phyloP scores from a whole-genome alignment of 31 red algal species.

The Porphyra umbilicalis region DNA sequence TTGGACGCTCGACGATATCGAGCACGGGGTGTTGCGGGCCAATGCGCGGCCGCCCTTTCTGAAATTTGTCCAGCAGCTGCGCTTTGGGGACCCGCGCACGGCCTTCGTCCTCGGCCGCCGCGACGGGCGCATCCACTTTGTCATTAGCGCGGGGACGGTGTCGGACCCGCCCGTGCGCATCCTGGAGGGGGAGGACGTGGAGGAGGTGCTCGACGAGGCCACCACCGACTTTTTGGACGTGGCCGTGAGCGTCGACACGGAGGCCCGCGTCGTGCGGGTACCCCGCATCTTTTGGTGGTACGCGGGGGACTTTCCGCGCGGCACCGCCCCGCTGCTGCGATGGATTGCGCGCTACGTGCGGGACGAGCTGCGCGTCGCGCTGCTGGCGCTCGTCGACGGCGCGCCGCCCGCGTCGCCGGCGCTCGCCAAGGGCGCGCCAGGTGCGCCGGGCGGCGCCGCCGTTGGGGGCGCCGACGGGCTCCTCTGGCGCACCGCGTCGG shows the following conservation, averaged over 20 bases:
- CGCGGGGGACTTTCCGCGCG: conserved; percentile 73
- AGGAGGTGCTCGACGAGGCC: conserved; percentile 79
- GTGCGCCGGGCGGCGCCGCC: neutral
- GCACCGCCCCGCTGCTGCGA: conserved; percentile 40
- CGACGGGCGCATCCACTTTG: conserved; percentile 94
- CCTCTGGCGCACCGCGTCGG: neutral
- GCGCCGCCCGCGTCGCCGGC: neutral
- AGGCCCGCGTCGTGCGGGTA: conserved; percentile 48
- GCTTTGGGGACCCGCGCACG: conserved; percentile 77
- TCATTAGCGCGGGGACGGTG: conserved; percentile 89
- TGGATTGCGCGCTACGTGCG: conserved; percentile 82
- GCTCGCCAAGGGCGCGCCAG: neutral
- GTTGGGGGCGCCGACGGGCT: neutral
- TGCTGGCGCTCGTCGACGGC: conserved; percentile 30
- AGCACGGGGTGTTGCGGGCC: conserved; percentile 96
- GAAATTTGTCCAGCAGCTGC: conserved; percentile 79
- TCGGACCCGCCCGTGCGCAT: conserved; percentile 97
- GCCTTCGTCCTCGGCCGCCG: conserved; percentile 71
- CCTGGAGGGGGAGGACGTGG: conserved; percentile 85
- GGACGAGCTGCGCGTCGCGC: conserved; percentile 27
- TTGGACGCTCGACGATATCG: conserved; percentile 94
- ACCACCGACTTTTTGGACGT: conserved; percentile 80
- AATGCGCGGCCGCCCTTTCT: conserved; percentile 81
- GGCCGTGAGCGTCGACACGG: conserved; percentile 54
- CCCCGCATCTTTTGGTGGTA: conserved; percentile 97